Base-by-base conservation (phyloP, 2,329 filamentous ascomycete genomes). In the Blastomyces emzantsi region DNA sequence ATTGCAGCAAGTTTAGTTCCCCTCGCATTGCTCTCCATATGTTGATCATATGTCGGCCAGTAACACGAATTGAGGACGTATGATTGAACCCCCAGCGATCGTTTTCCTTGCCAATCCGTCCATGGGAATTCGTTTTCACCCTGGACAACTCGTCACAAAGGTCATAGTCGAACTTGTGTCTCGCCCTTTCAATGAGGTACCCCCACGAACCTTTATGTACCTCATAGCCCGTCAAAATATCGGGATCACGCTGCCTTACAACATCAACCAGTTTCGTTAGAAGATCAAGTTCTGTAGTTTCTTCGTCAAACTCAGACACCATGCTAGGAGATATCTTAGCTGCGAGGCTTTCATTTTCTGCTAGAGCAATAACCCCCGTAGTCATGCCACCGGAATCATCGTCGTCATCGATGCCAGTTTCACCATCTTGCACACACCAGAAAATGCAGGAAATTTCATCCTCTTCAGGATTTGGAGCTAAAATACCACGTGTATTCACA, bases 191-290 rank as follows among this genome's bases (percentile, higher is more conserved):
- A 59, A 97, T 93, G 47, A 99, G 76, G 74, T 95, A 99, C 1
- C 95, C 94, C 94, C 94, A 99, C 0, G 92, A 97, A 64, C 86
- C 84, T 62, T 92, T 90, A 71, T 97, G 92, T 0, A 97, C 92
- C 75, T 99, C 94, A 70, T 94, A 99, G 0, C 94, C 94, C 0
- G 92, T 94, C 52, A 99, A 80, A 36, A 99, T 90, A 71, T 99
- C 94, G 0, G 94, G 94, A 73, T 99, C 94, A 69, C 89, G 83
- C 2, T 80, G 80, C 47, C 92, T 86, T 25, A 99, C 93, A 70
- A 96, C 87, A 68, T 94, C 88, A 19, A 96, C 87, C 75, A 97
- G 84, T n/a, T 86, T 84, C 54, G 90, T 89, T 73, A 99, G 85
- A 39, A 97, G 75, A 67, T 96, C 91, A 2, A 96, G 81, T 74